phyloP scores from a whole-genome alignment of 2,329 filamentous ascomycete genomes.

The Clonostachys chloroleuca region DNA sequence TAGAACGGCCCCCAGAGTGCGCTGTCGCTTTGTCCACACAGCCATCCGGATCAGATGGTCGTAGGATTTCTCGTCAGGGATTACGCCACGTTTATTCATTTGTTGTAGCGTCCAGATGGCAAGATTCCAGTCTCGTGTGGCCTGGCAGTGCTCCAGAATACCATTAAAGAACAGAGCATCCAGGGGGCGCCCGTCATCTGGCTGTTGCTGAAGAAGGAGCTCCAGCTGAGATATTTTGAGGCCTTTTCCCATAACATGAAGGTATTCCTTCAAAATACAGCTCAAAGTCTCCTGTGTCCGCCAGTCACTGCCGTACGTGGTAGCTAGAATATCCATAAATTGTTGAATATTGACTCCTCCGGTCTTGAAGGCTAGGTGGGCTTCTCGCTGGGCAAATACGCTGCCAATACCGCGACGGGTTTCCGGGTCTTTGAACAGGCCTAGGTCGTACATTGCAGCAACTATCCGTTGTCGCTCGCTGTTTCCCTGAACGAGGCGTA shows the following conservation, averaged over 20 bases:
- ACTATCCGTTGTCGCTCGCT: conserved; percentile 43
- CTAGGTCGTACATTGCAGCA: conserved; percentile 37
- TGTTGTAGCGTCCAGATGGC: conserved; percentile 21
- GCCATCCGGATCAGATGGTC: conserved; percentile 29
- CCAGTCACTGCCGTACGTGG: conserved; percentile 42
- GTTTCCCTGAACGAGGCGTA: conserved; percentile 54
- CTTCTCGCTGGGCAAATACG: conserved; percentile 36
- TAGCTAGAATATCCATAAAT: conserved; percentile 30
- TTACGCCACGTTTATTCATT: conserved; percentile 9
- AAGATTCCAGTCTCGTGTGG: conserved; percentile 18
- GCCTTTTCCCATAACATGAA: conserved; percentile 12
- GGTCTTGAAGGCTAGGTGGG: conserved; percentile 30
- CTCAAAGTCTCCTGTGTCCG: conserved; percentile 27
- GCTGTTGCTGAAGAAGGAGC: background rate
- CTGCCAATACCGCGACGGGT: conserved; percentile 30
- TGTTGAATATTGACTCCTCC: conserved; percentile 8
- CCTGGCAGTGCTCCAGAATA: conserved; percentile 24
- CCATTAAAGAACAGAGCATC: conserved; percentile 26
- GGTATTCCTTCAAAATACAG: conserved; percentile 34
- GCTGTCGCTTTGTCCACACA: conserved; percentile 18
- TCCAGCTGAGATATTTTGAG: background rate
- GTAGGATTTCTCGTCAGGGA: conserved; percentile 25
- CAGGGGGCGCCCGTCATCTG: conserved; percentile 13
- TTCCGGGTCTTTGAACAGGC: conserved; percentile 30
- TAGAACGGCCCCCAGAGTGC: conserved; percentile 20